phyloP scores from a whole-genome alignment of 257 asterid species.

The Vinca minor region DNA sequence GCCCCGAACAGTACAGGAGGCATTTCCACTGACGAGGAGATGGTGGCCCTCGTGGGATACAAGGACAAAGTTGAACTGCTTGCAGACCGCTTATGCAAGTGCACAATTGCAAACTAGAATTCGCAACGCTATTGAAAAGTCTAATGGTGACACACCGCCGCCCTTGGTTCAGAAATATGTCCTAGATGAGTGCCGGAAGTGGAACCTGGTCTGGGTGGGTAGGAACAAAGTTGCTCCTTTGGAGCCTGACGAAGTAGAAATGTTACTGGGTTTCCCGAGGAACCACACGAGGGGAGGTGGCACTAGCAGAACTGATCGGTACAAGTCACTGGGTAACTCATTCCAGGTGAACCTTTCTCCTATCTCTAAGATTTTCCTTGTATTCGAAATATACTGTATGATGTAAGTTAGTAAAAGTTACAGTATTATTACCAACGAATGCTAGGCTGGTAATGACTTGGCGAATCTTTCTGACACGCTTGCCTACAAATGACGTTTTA shows the following conservation, averaged over 20 bases:
- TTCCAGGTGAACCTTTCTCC: constrained; percentile 52
- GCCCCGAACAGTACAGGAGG: constrained; percentile 33
- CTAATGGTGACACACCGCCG: constrained; percentile 53
- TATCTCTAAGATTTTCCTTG: no score
- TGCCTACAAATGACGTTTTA: constrained; percentile 11
- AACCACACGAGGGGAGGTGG: no score
- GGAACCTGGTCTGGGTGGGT: constrained; percentile 95
- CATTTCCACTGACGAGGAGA: constrained; percentile 33
- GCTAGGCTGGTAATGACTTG: neutral
- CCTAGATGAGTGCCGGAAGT: constrained; percentile 61
- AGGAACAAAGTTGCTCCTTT: constrained; percentile 76
- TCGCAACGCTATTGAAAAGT: constrained; percentile 26
- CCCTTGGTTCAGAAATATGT: constrained; percentile 32
- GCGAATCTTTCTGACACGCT: no score
- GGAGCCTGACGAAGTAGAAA: no score
- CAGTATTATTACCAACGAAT: no score
- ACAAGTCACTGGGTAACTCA: constrained; percentile 75
- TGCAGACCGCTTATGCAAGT: constrained; percentile 40
- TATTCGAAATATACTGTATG: no score
- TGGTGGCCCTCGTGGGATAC: constrained; percentile 53
- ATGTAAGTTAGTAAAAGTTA: neutral
- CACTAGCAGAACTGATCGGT: no score
- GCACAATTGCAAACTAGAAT: constrained; percentile 33
- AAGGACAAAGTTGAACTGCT: constrained; percentile 32
- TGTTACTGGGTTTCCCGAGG: no score